Evolutionary conservation across 2,329 filamentous ascomycete genomes (phyloP).

Genomic region (Penicillium sp.): DNA sequence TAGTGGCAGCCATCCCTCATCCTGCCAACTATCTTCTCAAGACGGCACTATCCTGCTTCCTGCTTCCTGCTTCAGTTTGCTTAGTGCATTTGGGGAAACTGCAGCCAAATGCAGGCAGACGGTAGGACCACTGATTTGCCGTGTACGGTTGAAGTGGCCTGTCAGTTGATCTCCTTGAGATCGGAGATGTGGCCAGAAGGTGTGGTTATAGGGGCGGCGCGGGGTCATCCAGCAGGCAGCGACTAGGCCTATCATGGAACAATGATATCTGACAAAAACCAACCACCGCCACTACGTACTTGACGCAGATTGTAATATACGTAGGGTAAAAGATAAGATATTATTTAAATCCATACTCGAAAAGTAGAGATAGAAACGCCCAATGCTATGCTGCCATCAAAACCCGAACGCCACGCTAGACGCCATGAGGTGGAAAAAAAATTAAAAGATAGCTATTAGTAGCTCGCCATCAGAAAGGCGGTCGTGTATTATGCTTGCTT

Average conservation of each 20-base stretch:
- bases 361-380: slow-evolving; percentile 1
- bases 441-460: not conserved
- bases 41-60: not conserved
- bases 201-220: not conserved
- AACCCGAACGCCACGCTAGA: slow-evolving; percentile 7
- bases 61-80: not conserved
- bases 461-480: not conserved
- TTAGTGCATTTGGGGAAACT: not conserved
- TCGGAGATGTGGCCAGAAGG: not conserved
- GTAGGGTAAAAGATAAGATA: not conserved
- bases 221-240: not conserved
- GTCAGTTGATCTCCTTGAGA: not conserved
- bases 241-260: slow-evolving; percentile 10
- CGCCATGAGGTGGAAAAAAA: not conserved
- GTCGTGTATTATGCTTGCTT: slow-evolving; percentile 6
- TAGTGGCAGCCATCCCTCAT: not conserved
- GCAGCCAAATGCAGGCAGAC: not conserved
- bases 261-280: not conserved
- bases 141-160: not conserved
- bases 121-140: not conserved
- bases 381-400: slow-evolving; percentile 8
- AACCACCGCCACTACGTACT: not conserved
- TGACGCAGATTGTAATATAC: not conserved
- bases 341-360: not conserved
- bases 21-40: not conserved